Evolutionary conservation across 768 basidiomycete genomes (phyloP).

Genomic region (Rhizopogon rudus): DNA sequence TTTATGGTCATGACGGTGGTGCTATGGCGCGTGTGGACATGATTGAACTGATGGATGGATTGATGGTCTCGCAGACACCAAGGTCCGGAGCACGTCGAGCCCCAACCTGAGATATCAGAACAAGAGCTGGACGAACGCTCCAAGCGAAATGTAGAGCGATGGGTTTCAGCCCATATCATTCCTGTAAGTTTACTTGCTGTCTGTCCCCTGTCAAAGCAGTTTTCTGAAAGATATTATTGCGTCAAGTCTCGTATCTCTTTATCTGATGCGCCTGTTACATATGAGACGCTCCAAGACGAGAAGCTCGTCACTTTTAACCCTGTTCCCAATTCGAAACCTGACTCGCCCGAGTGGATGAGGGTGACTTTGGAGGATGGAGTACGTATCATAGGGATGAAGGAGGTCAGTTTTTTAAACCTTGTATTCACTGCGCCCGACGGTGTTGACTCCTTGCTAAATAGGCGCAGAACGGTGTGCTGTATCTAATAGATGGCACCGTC

Average conservation of each 20-base stretch:
- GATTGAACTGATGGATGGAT: background rate
- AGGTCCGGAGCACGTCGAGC: slow-evolving; percentile 36
- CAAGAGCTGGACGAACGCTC: slow-evolving; percentile 57
- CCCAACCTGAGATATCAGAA: slow-evolving; percentile 56
- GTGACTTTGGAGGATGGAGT: slow-evolving; percentile 53
- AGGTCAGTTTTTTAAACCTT: slow-evolving; percentile 37
- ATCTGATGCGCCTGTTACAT: slow-evolving; percentile 31
- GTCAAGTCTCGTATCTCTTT: slow-evolving; percentile 42
- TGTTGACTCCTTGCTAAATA: slow-evolving; percentile 10
- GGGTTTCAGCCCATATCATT: slow-evolving; percentile 82
- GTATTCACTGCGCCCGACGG: background rate
- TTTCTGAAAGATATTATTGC: background rate
- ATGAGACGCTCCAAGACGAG: slow-evolving; percentile 54
- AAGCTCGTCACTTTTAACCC: slow-evolving; percentile 53
- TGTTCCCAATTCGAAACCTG: slow-evolving; percentile 26
- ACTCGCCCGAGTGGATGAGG: slow-evolving; percentile 50
- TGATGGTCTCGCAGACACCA: slow-evolving; percentile 46
- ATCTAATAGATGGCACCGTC: slow-evolving; percentile 38
- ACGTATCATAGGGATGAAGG: slow-evolving; percentile 53
- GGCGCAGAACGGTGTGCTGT: slow-evolving; percentile 41
- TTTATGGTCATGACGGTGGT: background rate
- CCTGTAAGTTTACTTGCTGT: slow-evolving; percentile 46
- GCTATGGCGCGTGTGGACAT: background rate
- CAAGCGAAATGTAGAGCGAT: slow-evolving; percentile 66
- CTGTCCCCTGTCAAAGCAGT: background rate